Conservation (phyloP, 169 alveolate genomes). For the Cryptosporidium xiaoi region DNA sequence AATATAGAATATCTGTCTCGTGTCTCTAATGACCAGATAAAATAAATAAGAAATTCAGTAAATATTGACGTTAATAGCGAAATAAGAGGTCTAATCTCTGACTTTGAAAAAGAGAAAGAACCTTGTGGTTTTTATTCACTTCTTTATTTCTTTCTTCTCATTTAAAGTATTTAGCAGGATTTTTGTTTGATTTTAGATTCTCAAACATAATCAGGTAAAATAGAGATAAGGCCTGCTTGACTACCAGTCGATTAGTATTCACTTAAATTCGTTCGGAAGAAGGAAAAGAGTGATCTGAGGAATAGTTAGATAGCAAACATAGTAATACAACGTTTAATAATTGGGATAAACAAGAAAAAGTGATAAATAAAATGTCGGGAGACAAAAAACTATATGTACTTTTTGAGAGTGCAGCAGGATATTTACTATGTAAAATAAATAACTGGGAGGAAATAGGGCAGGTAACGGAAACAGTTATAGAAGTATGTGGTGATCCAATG, state of each 20-base stretch:
- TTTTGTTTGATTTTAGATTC: too few relatives aligned
- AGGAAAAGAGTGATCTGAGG: not conserved
- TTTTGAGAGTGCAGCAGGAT: conserved; percentile 95
- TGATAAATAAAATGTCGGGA: conserved; percentile 21
- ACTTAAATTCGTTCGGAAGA: too few relatives aligned
- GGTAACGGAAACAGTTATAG: conserved; percentile 84
- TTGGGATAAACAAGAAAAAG: not conserved
- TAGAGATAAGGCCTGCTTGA: too few relatives aligned
- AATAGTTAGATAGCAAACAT: not conserved
- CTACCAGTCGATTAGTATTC: too few relatives aligned
- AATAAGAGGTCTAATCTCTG: too few relatives aligned
- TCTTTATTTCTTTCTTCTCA: too few relatives aligned
- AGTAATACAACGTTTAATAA: not conserved
- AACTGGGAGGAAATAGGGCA: conserved; percentile 92
- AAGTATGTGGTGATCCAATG: conserved; percentile 83
- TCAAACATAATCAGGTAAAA: too few relatives aligned
- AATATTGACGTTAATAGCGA: too few relatives aligned
- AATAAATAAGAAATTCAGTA: too few relatives aligned
- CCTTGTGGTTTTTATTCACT: too few relatives aligned
- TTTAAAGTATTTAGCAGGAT: too few relatives aligned
- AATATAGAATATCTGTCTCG: conserved; percentile 30
- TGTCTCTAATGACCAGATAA: conserved; percentile 47
- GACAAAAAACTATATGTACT: conserved; percentile 74
- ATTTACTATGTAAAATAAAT: conserved; percentile 89
- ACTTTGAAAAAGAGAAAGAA: too few relatives aligned